Evolutionary conservation across 2,329 filamentous ascomycete genomes (phyloP).

Genomic region (Aspergillus sp.): DNA sequence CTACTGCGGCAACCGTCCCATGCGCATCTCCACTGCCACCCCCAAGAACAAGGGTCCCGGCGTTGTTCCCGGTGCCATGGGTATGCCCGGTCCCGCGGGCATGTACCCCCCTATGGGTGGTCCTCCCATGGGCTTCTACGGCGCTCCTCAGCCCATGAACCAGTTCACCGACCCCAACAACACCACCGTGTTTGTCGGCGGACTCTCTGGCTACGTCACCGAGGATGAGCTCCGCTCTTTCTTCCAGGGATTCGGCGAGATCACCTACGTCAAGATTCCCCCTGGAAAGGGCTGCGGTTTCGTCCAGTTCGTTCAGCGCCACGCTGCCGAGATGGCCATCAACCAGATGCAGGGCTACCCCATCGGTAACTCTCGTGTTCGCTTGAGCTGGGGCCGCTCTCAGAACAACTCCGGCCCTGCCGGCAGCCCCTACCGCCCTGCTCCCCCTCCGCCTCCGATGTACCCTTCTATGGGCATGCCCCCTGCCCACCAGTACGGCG

Average conservation of each 20-base stretch:
- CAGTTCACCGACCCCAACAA: constrained; percentile 99
- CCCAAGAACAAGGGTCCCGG: constrained; percentile 79
- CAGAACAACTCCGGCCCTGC: constrained; percentile 98
- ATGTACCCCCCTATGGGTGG: constrained; percentile 69
- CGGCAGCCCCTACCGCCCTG: constrained; percentile 93
- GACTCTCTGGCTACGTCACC: constrained; percentile 94
- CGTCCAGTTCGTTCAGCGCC: constrained; percentile 97
- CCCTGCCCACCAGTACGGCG: constrained; percentile 60
- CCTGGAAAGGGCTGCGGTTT: constrained; percentile 99
- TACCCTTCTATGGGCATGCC: constrained; percentile 70
- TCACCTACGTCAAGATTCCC: constrained; percentile 99
- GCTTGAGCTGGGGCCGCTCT: constrained; percentile 93
- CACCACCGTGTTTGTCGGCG: constrained; percentile 97
- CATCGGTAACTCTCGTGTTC: constrained; percentile 96
- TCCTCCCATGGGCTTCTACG: constrained; percentile 65
- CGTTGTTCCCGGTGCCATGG: constrained; percentile 52
- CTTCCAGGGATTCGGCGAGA: constrained; percentile 99
- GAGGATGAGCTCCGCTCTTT: constrained; percentile 99
- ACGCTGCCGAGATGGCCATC: constrained; percentile 99
- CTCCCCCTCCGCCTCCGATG: constrained; percentile 71
- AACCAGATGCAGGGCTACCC: constrained; percentile 99
- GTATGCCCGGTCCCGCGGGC: constrained; percentile 56
- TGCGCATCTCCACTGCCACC: constrained; percentile 97
- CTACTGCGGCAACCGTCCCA: constrained; percentile 96
- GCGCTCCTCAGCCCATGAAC: constrained; percentile 83